These are phyloP conservation scores for Suillus luteus DNA, from an alignment of 768 basidiomycete genomes.

Conservation along the genomic window DNA sequence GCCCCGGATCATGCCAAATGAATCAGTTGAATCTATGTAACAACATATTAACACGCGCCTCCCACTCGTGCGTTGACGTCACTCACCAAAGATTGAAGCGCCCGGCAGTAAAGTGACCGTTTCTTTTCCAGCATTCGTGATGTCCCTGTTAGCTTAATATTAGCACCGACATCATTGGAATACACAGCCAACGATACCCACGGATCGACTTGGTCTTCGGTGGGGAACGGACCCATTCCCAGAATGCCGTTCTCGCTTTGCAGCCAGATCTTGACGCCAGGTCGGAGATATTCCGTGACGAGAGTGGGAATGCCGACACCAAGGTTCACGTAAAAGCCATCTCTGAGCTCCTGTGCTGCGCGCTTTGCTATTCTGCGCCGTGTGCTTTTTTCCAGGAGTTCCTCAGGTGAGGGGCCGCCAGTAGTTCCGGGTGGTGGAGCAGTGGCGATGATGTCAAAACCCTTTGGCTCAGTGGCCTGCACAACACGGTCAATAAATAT, in stretches of 20 bases:
- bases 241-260: conserved; percentile 87
- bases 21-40: conserved; percentile 73
- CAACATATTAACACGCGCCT: conserved; percentile 2
- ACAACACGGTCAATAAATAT: conserved; percentile 87
- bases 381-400: conserved; percentile 50
- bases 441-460: conserved; percentile 69
- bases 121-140: conserved; percentile 88
- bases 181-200: conserved; percentile 36
- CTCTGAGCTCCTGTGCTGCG: conserved; percentile 80
- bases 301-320: conserved; percentile 87
- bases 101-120: conserved; percentile 88
- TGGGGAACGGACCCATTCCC: conserved; percentile 82
- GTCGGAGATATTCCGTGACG: conserved; percentile 70
- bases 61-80: background rate
- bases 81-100: conserved; percentile 79
- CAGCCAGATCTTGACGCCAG: conserved; percentile 72
- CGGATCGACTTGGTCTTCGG: conserved; percentile 71
- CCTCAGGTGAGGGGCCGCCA: conserved; percentile 42
- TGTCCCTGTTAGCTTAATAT: conserved; percentile 49
- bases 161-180: background rate
- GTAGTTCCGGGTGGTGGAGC: conserved; percentile 42
- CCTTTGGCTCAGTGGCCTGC: conserved; percentile 66
- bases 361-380: conserved; percentile 72
- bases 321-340: conserved; percentile 80
- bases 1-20: conserved; percentile 93